Base-by-base conservation (phyloP, 306 rosid species). In the peach (Prunus persica) region DNA sequence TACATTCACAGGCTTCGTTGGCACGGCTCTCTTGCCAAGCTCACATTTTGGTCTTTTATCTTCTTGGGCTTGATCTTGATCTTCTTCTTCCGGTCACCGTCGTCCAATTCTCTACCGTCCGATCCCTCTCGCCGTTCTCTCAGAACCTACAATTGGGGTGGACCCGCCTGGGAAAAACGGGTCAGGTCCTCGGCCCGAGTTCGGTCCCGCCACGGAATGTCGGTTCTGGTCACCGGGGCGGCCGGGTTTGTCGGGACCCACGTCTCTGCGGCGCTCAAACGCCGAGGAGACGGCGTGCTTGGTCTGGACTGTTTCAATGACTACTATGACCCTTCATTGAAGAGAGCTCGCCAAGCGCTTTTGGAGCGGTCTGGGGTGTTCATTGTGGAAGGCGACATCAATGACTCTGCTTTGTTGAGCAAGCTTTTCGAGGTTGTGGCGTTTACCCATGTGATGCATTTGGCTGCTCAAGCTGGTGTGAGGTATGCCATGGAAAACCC, bases 401-500 rank as follows among this genome's bases (percentile, higher is more conserved):
- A 95, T 55, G 97, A 95, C 87, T 80, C 73, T 27, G 78, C 75
- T 14, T 87, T 95, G 57, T 61, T 95, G 77, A 86, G 73, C 84
- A 95, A 90, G 88, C 96, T 95, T 24, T 95, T 95, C 61, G 98
- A 92, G 84, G 91, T 95, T 56, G 98, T 95, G 57, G 76, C 95
- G 10, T 95, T 95, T 66, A 95, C 98, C 13, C 98, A 95, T 73
- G 98, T 95, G 25, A 92, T 95, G 98, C 98, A 95, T 75, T 86
- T 93, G 84, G 98, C 98, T 38, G 98, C 98, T 73, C 98, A 93
- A 65, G 98, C 98, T 78, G 98, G 98, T 67, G 98, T 95, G 82
- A 92, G 98, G 96, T 95, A 95, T 72, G 98, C 98, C 49, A 92
- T 95, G 97, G 96, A 92, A 76, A 95, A 95, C 82, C 98, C 98